Base-by-base conservation (phyloP, 305 asterid genomes). In the Fraxinus sp. region DNA sequence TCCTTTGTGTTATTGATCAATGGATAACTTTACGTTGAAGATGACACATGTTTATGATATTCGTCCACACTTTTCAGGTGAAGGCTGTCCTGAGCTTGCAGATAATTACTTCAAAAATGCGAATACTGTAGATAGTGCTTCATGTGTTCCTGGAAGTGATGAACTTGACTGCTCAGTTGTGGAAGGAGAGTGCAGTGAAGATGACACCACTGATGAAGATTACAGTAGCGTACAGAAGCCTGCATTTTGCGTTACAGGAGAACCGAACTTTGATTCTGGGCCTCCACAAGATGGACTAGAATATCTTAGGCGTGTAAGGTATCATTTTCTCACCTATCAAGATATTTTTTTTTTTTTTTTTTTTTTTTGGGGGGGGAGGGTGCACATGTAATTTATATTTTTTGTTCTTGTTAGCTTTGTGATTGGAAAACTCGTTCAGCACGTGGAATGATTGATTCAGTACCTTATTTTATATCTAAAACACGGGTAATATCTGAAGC, bases 241-340 rank as follows among this genome's bases (percentile, higher is more conserved):
- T 74, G 92, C 91, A 52, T 88, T 90, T 80, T 62, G 35, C 14
- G 86, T 90, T 84, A 24, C 75, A 33, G 92, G 91, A 75, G 97
- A 93, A 85, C 99, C 98, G 36, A 91, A 96, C 88, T 96, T 96
- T 89, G 97, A 93, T 75, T 92, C 96, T 74, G 98, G 98, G 76
- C 98, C 98, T 89, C 97, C 98, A 78, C 90, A 85, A 80, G 99
- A 96, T 87, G 99, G 98, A 73, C 90, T 96, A 46, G 99, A 96
- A 86, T 96, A 89, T 89, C 97, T 96, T 82, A 90, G 98, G 89
- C 99, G 98, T 79, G 99, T 96, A 62, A 94, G 99, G 99, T 95
- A 91, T 80, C 78, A 26, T 81, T 72, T 83, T 85, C n/a, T 46
- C 43, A 74, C 16, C 84, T 68, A 68, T 82, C 59, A 7, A 30